Evolutionary conservation across 192 early-diverging fungal species (phyloP), one percentile per base, ranked within the genome.

Genomic region (Linnemannia exigua): DNA sequence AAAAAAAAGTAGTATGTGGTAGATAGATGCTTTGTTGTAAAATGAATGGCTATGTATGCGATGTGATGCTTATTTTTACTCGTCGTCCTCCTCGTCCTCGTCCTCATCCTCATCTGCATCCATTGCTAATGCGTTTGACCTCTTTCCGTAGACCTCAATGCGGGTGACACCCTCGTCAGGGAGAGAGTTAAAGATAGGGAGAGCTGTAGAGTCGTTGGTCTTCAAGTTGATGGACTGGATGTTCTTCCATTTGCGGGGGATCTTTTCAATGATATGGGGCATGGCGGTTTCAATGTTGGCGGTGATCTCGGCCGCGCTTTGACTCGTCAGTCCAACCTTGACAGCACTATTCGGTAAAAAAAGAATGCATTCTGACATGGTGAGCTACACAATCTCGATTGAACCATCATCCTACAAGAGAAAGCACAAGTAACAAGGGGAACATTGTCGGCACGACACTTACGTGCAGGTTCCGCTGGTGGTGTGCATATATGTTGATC

Each of bases 181-280:
- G 6, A 95, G 87, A 16, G 92, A 88, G 81, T 94, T 94, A 88
- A 91, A 98, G 54, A 99, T 88, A 5, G 98, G 98, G 77, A 99
- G 90, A 41, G 94, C 91, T 20, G 92, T 88, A 15, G 97, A 97
- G 17, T 92, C 90, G 63, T 88, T 91, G 12, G 96, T 95, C 89
- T 98, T 98, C 89, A 99, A 88, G 50, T 93, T 87, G 66, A 99
- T 91, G 15, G 96, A 93, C 86, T 94, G 95, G 74, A 99, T 92
- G 89, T 97, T 97, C 48, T 91, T 88, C 94, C 95, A 97, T 61
- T 93, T 91, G 75, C 94, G 90, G 14, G 96, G 94, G 51, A 98
- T 89, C 75, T 92, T 91, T 33, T 90, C 89, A 19, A 93, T 88
- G 74, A 97, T 90, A 25, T 72, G 77, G 2, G 92, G 87, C 22